Base-by-base conservation (phyloP, 2,329 filamentous ascomycete genomes). In the Metarhizium rileyi region DNA sequence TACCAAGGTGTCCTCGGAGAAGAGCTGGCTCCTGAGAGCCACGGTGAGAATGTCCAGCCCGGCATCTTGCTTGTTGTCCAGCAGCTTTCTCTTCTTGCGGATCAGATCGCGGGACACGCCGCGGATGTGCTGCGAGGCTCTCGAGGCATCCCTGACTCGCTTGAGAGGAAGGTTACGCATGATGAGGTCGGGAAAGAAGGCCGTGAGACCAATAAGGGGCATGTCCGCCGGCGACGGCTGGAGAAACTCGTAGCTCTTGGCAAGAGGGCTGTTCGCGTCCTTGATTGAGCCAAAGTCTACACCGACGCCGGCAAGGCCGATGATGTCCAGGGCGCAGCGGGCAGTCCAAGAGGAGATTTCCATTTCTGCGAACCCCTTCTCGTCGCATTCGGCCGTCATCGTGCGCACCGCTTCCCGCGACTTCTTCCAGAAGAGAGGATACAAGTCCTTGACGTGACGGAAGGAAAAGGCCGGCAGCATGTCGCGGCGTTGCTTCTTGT, bases 1-100 rank as follows among this genome's bases (percentile, higher is more conserved):
- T n/a, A 67, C 60, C 4, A 70, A 60, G 22, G 67, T 62, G 12
- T 66, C 63, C 47, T 70, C 68, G 4, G 63, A 62, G 57, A 70
- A 72, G 30, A 48, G 52, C 1, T 53, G 51, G 8, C 57, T 57
- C 8, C 53, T 48, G 2, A 70, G 52, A 1, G 67, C 67, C 0
- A 68, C 65, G 5, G 66, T 64, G 3, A 70, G 59, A 7, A 70
- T 70, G 35, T 70, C 67, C 3, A 64, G 57, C 1, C 61, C 63
- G 1, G 59, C 46, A 1, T 64, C 59, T 35, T 60, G 51, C 10
- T 60, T 58, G 1, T 48, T 57, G 7, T 46, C 54, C 40, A 56
- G 54, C n/a, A 53, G 49, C 0, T 26, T 47, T 16, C 46, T 48
- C 25, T 63, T 63, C 1, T 66, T 60, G 28, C 63, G 53, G 5